Percentiles rank a stretch among this genome's conserved stretches.
These are phyloP conservation scores for Ceratocystis eucalypticola DNA, from an alignment of 2,329 filamentous ascomycete species.

Conservation along the genomic window DNA sequence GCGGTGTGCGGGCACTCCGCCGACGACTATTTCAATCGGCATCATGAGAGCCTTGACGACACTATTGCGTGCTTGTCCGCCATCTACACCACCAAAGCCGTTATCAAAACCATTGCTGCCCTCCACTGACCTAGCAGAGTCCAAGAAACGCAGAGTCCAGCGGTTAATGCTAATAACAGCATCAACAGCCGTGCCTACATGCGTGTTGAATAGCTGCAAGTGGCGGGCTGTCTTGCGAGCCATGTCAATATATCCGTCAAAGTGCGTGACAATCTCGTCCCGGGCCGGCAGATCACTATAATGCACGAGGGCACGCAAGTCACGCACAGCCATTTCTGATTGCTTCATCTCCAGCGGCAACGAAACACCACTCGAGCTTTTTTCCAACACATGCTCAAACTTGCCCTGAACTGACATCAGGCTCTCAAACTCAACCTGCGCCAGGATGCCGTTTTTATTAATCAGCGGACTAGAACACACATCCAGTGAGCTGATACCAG, in stretches of 20 bases:
- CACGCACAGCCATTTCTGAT: constrained; percentile 59
- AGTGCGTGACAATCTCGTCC: constrained; percentile 60
- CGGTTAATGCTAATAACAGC: constrained; percentile 60
- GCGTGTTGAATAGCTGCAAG: constrained; percentile 61
- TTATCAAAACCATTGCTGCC: constrained; percentile 21
- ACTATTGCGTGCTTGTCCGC: constrained; percentile 20
- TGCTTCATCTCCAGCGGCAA: constrained; percentile 69
- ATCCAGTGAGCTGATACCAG: constrained; percentile 38
- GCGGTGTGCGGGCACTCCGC: constrained; percentile 1
- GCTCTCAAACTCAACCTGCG: constrained; percentile 52
- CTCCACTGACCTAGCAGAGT: constrained; percentile 34
- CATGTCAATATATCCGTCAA: constrained; percentile 61
- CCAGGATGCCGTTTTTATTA: constrained; percentile 22
- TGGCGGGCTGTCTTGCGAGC: constrained; percentile 51
- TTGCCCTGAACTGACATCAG: constrained; percentile 61
- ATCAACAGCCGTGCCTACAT: constrained; percentile 61
- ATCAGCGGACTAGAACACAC: constrained; percentile 21
- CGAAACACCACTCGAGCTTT: constrained; percentile 49
- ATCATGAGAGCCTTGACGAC: constrained; percentile 15
- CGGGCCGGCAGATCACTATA: constrained; percentile 54
- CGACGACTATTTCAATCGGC: constrained; percentile 15
- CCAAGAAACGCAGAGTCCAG: constrained; percentile 58
- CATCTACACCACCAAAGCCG: constrained; percentile 26
- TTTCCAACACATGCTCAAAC: constrained; percentile 62
- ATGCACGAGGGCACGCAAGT: constrained; percentile 57